A percentile compares a stretch with the other conserved stretches of the same genome.
Evolutionary conservation across 176 grass and related monocot genomes (phyloP).

Genomic region (Carex pumila): DNA sequence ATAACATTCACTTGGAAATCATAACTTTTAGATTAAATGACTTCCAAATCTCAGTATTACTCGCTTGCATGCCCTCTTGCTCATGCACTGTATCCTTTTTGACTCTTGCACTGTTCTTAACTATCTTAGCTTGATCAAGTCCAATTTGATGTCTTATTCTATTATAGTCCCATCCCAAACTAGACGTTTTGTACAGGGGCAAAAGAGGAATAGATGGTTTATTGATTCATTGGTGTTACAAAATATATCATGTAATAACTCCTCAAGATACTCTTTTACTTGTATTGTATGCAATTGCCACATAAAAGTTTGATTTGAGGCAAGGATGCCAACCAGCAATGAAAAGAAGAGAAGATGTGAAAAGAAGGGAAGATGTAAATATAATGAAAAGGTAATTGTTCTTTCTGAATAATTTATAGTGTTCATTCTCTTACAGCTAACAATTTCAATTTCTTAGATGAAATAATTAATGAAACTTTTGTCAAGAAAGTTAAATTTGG

Average conservation of each 20-base stretch:
- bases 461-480: not conserved
- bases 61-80: too few species aligned
- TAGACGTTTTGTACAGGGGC: not conserved
- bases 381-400: not conserved
- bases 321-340: not conserved
- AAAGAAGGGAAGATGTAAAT: not conserved
- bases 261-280: not conserved
- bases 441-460: not conserved
- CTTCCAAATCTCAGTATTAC: too few species aligned
- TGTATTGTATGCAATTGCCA: not conserved
- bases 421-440: not conserved
- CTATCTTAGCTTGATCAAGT: too few species aligned
- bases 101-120: too few species aligned
- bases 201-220: not conserved
- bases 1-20: too few species aligned
- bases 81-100: too few species aligned
- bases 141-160: not conserved
- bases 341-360: not conserved
- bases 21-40: too few species aligned
- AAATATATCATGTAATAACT: not conserved
- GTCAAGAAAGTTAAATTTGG: not conserved
- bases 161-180: not conserved
- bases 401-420: not conserved
- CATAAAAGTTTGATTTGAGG: not conserved
- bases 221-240: not conserved